These are phyloP conservation scores for Claviceps arundinis DNA, from an alignment of 2,329 filamentous ascomycete species.

Conservation along the genomic window DNA sequence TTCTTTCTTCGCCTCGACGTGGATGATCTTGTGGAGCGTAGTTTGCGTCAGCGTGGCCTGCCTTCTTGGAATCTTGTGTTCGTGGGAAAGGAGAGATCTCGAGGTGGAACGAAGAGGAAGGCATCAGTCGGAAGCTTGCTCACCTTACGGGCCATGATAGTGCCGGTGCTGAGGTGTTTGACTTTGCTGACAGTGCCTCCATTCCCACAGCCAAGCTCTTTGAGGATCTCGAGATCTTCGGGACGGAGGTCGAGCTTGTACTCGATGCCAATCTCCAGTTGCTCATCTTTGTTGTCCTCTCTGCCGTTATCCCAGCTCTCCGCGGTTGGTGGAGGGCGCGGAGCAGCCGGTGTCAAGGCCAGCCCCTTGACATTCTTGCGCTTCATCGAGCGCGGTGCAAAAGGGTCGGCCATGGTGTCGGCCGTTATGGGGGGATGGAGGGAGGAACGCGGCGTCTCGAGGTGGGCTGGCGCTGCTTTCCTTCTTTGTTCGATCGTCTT, in stretches of 20 bases:
- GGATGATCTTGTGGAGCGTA: constrained; percentile 58
- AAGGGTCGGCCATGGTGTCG: constrained; percentile 44
- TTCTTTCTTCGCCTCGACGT: constrained; percentile 95
- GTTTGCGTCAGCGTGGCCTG: constrained; percentile 6
- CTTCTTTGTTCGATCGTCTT: background rate
- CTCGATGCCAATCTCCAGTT: constrained; percentile 91
- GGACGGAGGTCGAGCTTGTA: constrained; percentile 87
- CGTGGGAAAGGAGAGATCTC: background rate
- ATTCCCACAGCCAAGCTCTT: constrained; percentile 91
- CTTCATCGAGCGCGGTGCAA: constrained; percentile 75
- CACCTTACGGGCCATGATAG: constrained; percentile 96
- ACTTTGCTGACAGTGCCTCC: constrained; percentile 98
- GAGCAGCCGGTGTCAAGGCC: constrained; percentile 65
- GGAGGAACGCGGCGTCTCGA: background rate
- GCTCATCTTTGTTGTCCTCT: constrained; percentile 41
- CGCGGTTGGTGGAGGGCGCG: constrained; percentile 58
- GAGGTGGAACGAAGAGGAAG: background rate
- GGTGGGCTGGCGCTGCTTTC: background rate
- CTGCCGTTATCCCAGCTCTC: constrained; percentile 55
- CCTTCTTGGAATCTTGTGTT: no score
- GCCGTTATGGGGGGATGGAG: background rate
- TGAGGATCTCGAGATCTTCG: constrained; percentile 84
- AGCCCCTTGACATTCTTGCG: constrained; percentile 98
- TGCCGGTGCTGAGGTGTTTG: constrained; percentile 84
- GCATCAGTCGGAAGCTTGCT: background rate